Base-by-base conservation (phyloP, 2,329 filamentous ascomycete genomes). In the Ustulina deusta region DNA sequence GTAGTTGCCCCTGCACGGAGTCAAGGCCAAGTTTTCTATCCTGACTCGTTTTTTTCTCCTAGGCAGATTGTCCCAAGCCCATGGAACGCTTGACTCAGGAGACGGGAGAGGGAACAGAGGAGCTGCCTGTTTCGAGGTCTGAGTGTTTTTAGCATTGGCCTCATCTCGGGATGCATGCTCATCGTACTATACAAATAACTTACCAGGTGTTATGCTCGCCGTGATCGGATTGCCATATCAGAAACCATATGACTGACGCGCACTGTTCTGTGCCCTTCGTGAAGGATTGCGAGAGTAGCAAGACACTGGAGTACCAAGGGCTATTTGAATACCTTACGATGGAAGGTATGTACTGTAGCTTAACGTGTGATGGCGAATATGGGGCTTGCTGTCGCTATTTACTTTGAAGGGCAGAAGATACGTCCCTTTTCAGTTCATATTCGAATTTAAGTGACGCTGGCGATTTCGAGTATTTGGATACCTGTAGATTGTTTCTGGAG, bases 61-160 rank as follows among this genome's bases (percentile, higher is more conserved):
- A 36, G 49, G 42, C 22, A 40, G 42, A 25, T 55, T 40, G 63
- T 63, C 66, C 66, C 63, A 69, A 60, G 54, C 55, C 66, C 63
- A 55, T 63, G 66, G 66, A 63, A 69, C 66, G 56, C 48, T 38
- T 52, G 55, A 60, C 62, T 52, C 25, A 62, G 57, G 61, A 25
- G 38, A 27, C 25, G 59, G 49, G 40, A 11, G 52, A 57, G 32
- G 54, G 54, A 27, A 15, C 57, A 54, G 66, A 68, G 62, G 58
- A 65, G 66, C 62, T 68, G 62, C 66, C 66, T 60, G 40, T 68
- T 68, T 59, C 27, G 57, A 65, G 44, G 62, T 36, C 52, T 42
- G 36, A 32, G 52, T 49, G 17, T 48, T 42, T 59, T 40, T 5
- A 61, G 46, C 51, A 40, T 40, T 54, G 51, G 46, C 22, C 57